Base-by-base conservation (phyloP, 352 stramenopile genomes). In the Stramenopiles sp. region DNA sequence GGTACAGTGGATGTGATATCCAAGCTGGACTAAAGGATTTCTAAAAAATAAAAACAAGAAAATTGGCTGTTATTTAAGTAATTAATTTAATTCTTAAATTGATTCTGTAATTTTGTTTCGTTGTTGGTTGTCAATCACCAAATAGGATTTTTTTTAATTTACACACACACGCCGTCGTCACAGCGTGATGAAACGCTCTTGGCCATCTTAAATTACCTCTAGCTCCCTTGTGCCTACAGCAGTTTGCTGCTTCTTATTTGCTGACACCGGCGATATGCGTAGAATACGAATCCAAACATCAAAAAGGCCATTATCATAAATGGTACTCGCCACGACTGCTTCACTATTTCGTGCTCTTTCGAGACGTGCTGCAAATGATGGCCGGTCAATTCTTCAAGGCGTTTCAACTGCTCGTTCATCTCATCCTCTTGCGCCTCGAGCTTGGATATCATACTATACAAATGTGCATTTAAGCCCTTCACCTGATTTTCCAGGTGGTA, bases 401-500 rank as follows among this genome's bases (percentile, higher is more conserved):
- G 43, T 53, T 53, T 53, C 43, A 53, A 53, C 43, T 53, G 43
- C 25, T 53, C 43, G 25, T 12, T 53, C 43, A 53, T 53, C 43
- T 53, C 43, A 12, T 53, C 43, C 25, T 53, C 43, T 53, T 53
- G 43, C 12, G 43, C 43, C 43, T 53, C 43, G 12, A 53, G 43
- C 25, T 53, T 53, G 12, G 12, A 12, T 18, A 53, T 53, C 43
- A 53, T 53, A 25, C 43, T 53, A 18, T 12, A 53, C 25, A 53
- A 53, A 53, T 53, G 43, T 53, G 43, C 43, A 53, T 53, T 53
- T 25, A 53, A 53, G 25, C 43, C 43, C 25, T 53, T 53, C 25
- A 53, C 43, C 43, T 53, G 43, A 25, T 53, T 53, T 53, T 53
- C 43, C 43, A 53, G 43, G 25, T 53, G 43, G 43, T 53, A 53